Base-by-base conservation (phyloP, 2,329 filamentous ascomycete species). In the Neonectria coccinea region DNA sequence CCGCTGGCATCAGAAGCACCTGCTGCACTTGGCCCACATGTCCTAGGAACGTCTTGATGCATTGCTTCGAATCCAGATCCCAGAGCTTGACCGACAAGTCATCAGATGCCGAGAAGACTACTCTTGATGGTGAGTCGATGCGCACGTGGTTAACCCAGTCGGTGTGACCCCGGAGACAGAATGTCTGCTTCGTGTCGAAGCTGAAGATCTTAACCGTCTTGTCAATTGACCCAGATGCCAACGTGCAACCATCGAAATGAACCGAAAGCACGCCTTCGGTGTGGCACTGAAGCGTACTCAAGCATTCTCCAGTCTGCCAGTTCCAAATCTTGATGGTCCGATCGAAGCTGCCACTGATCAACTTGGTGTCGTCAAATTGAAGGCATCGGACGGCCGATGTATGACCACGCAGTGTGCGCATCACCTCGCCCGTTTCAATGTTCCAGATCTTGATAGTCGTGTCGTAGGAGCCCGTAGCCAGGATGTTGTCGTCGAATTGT, bases 141-240 rank as follows among this genome's bases (percentile, higher is more conserved):
- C 91, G 91, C 33, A 98, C 95, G n/a, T 92, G 91, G 79, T 99
- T 99, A 73, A 99, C 94, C 92, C 95, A 98, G 77, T 98, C 94
- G 0, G 85, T 88, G 77, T 99, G 96, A 9, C 94, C 95, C 25
- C 90, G 89, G 12, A 99, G 84, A 56, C 89, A 86, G 71, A 91
- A 97, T 0, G 91, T 92, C 57, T 92, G 90, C 76, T 93, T 93
- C 63, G 92, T 92, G 73, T 92, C 88, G 74, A 97, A 96, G 78
- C 97, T 95, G 87, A 95, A 97, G 50, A 99, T 90, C 76, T 95
- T 94, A 78, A 98, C 91, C 1, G 91, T 95, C 77, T 89, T 90
- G 79, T 99, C 96, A 67, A 94, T 91, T 1, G 94, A 97, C 1
- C 93, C 96, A 1, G 94, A 97, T 0, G 93, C 95, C 18, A 98